Evolutionary conservation across 495 filamentous ascomycete genomes (phyloP).

Genomic region (Podospora pseudopauciseta): DNA sequence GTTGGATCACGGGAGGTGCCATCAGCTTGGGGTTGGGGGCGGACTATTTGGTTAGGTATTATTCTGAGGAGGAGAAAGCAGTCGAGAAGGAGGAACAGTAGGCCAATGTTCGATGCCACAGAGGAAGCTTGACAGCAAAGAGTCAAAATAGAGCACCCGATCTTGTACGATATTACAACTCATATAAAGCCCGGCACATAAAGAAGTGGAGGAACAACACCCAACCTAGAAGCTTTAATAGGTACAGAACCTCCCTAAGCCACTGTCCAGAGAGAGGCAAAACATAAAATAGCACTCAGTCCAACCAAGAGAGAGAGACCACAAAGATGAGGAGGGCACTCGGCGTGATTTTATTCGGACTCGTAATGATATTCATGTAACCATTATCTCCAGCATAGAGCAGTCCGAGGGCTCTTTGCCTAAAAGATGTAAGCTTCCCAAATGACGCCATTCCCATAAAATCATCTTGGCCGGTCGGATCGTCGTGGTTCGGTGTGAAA

Average conservation of each 20-base stretch:
- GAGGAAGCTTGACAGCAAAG: background rate
- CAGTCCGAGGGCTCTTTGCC: background rate
- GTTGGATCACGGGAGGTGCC: slow-evolving; percentile 53
- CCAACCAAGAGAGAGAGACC: slow-evolving; percentile 15
- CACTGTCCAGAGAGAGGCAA: too few relatives aligned
- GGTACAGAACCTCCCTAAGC: too few relatives aligned
- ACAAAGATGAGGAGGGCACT: slow-evolving; percentile 16
- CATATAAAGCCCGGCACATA: background rate
- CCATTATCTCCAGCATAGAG: slow-evolving; percentile 15
- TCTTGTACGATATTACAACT: background rate
- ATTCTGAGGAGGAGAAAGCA: background rate
- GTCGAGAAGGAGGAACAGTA: background rate
- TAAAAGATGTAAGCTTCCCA: background rate
- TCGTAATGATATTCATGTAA: slow-evolving; percentile 17
- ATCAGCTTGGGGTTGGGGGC: slow-evolving; percentile 49
- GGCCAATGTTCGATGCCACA: background rate
- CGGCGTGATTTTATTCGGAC: slow-evolving; percentile 19
- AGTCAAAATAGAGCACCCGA: background rate
- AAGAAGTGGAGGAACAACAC: background rate
- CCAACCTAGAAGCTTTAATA: background rate
- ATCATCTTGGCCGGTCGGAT: slow-evolving; percentile 5
- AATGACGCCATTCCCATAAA: slow-evolving; percentile 8
- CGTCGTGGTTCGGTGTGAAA: slow-evolving; percentile 18
- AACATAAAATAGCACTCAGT: too few relatives aligned
- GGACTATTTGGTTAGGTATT: slow-evolving; percentile 49